phyloP scores from a whole-genome alignment of 2,329 filamentous ascomycete genomes.

The Chaetomiaceae sp. region DNA sequence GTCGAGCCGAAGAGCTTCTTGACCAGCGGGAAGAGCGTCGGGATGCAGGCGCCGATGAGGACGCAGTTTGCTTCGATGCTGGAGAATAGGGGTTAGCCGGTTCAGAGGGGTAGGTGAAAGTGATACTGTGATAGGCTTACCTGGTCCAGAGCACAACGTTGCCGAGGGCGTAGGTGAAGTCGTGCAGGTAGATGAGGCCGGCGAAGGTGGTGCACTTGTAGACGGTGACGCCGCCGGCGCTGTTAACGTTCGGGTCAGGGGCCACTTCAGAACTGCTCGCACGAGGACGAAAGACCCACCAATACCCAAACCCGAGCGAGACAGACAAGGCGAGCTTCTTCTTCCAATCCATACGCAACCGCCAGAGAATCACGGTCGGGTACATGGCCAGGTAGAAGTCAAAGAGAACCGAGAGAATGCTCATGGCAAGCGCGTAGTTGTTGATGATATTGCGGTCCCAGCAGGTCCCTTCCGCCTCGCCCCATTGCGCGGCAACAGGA shows the following conservation, averaged over 20 bases:
- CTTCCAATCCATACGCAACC: conserved; percentile 35
- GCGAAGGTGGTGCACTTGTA: conserved; percentile 32
- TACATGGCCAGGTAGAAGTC: conserved; percentile 42
- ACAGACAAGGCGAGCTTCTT: conserved; percentile 39
- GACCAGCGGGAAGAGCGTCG: conserved; percentile 26
- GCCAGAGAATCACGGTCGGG: conserved; percentile 35
- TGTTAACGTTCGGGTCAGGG: conserved; percentile 4
- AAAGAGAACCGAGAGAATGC: conserved; percentile 30
- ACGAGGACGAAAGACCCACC: no score
- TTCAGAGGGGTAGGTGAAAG: no score
- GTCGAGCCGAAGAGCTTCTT: conserved; percentile 19
- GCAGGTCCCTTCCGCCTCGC: conserved; percentile 33
- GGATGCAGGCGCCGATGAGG: conserved; percentile 28
- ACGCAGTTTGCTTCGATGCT: conserved; percentile 28
- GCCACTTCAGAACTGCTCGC: no score
- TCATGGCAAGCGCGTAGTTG: conserved; percentile 31
- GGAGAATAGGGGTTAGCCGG: not conserved
- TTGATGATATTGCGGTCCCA: conserved; percentile 36
- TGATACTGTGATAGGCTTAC: no score
- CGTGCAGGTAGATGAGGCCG: conserved; percentile 23
- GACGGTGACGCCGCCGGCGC: conserved; percentile 29
- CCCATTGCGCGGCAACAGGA: conserved; percentile 40
- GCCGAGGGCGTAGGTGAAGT: conserved; percentile 35
- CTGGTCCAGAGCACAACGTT: conserved; percentile 44
- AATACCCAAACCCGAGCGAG: conserved; percentile 38